Conservation (phyloP, 1,284 basidiomycete species). For the Peniophora sp. region DNA sequence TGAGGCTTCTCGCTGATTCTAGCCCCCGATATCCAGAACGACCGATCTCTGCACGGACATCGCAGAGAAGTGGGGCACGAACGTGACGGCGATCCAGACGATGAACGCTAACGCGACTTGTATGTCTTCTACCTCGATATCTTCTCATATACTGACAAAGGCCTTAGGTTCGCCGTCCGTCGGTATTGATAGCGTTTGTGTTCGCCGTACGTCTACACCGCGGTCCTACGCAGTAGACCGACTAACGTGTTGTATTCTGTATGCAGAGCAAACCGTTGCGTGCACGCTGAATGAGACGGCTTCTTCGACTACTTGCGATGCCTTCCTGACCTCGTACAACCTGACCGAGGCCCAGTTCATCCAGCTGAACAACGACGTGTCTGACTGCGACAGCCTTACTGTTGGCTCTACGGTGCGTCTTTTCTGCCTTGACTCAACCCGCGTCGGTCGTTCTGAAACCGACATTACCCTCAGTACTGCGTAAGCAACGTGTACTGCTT, state of each 20-base stretch:
- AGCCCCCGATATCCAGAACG: background rate
- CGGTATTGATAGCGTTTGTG: background rate
- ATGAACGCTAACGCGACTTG: background rate
- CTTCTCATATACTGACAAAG: background rate
- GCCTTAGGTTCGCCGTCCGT: background rate
- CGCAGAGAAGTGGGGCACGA: background rate
- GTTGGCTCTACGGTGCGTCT: background rate
- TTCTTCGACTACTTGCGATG: background rate
- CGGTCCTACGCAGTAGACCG: too few relatives aligned
- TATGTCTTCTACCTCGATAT: background rate
- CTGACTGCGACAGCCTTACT: background rate
- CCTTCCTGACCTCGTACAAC: background rate
- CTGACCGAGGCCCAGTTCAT: background rate
- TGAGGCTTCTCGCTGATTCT: background rate
- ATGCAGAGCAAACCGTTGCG: background rate
- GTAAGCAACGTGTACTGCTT: background rate
- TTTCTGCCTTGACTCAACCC: background rate
- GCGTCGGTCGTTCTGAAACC: background rate
- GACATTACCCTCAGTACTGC: background rate
- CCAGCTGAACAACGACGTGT: background rate
- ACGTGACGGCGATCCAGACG: background rate
- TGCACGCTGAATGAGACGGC: background rate
- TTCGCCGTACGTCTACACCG: too few relatives aligned
- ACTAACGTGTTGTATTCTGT: too few relatives aligned
- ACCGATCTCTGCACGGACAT: background rate